A percentile compares a stretch with the other conserved stretches of the same genome.
phyloP scores from a whole-genome alignment of 2,329 filamentous ascomycete species.

The Pseudogymnoascus sp. region DNA sequence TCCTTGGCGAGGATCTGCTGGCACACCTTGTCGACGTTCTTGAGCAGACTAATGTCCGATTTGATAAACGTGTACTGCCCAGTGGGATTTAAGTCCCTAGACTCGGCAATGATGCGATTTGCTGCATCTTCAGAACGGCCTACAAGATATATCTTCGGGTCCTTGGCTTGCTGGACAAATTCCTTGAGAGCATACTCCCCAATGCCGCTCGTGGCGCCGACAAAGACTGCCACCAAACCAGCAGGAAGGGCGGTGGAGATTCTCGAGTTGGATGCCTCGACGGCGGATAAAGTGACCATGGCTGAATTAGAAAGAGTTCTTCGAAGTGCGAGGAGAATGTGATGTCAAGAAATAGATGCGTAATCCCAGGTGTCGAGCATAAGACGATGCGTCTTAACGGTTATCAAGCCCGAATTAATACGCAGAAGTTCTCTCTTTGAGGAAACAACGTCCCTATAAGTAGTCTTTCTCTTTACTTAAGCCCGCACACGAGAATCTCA shows the following conservation, averaged over 20 bases:
- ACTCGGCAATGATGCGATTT: slow-evolving; percentile 35
- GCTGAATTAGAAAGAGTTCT: slow-evolving; percentile 14
- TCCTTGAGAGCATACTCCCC: slow-evolving; percentile 39
- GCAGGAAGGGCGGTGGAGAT: slow-evolving; percentile 30
- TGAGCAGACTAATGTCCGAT: slow-evolving; percentile 39
- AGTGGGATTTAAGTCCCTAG: slow-evolving; percentile 35
- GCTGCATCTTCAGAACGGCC: slow-evolving; percentile 38
- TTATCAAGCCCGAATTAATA: not conserved
- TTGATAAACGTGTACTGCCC: slow-evolving; percentile 38
- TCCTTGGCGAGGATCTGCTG: slow-evolving; percentile 43
- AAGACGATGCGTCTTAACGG: not conserved
- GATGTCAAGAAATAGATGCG: not conserved
- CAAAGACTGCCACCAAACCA: slow-evolving; percentile 42
- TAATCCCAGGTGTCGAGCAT: not conserved
- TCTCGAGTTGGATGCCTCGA: slow-evolving; percentile 31
- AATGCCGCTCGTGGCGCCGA: slow-evolving; percentile 45
- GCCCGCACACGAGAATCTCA: not conserved
- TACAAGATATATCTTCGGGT: slow-evolving; percentile 39
- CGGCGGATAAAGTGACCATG: slow-evolving; percentile 31
- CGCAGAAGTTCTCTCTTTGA: not conserved
- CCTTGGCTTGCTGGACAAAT: slow-evolving; percentile 33
- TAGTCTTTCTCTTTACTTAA: not conserved
- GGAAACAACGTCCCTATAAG: not conserved
- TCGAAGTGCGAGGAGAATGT: not conserved
- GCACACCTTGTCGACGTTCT: slow-evolving; percentile 41